These are phyloP conservation scores for Apiotrichum veenhuisii DNA, from an alignment of 1,284 basidiomycete species.

Conservation along the genomic window DNA sequence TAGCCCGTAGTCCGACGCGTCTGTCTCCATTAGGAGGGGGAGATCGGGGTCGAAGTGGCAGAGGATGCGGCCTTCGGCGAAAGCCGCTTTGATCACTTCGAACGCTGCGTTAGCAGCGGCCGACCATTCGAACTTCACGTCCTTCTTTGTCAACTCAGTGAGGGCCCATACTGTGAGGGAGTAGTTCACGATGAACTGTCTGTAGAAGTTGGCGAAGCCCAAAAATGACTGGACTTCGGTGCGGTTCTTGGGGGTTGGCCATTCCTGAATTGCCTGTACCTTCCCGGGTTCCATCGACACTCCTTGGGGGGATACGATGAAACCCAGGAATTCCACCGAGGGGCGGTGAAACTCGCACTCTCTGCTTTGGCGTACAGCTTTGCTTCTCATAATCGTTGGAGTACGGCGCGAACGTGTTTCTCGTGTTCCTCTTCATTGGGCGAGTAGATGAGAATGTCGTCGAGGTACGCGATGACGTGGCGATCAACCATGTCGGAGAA, in stretches of 20 bases:
- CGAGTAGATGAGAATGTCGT: constrained; percentile 51
- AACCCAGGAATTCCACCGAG: constrained; percentile 49
- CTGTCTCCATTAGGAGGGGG: constrained; percentile 39
- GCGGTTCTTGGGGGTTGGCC: too few relatives aligned
- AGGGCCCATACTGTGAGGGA: too few relatives aligned
- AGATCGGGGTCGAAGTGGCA: constrained; percentile 43
- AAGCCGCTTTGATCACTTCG: too few relatives aligned
- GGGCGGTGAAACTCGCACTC: constrained; percentile 45
- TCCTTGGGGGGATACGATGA: constrained; percentile 22
- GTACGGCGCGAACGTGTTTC: constrained; percentile 36
- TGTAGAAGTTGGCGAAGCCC: too few relatives aligned
- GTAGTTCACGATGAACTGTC: constrained; percentile 43
- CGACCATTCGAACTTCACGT: too few relatives aligned
- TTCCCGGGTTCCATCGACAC: not conserved
- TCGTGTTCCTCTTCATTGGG: constrained; percentile 46
- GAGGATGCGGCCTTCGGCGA: too few relatives aligned
- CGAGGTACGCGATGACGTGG: constrained; percentile 39
- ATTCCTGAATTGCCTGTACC: too few relatives aligned
- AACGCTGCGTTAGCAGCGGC: too few relatives aligned
- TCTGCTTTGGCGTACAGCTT: constrained; percentile 47
- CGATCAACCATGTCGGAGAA: constrained; percentile 34
- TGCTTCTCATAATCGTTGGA: constrained; percentile 43
- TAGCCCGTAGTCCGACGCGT: constrained; percentile 40
- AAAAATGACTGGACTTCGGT: too few relatives aligned
- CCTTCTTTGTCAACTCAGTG: too few relatives aligned